Base-by-base conservation (phyloP, 1,284 basidiomycete genomes). In the Schizophyllum commune region DNA sequence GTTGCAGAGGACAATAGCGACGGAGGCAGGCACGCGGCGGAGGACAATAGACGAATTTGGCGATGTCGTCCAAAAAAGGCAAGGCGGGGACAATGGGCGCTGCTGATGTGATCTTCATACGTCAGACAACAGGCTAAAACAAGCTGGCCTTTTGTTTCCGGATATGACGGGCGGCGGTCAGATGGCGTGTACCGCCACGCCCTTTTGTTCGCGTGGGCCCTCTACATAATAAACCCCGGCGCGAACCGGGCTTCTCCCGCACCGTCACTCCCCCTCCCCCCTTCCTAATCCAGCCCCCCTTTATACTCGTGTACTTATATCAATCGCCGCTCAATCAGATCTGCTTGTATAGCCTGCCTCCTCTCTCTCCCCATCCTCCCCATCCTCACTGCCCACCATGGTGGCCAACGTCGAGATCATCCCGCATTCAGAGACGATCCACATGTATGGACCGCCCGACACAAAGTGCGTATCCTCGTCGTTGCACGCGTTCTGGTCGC, bases 371-470 rank as follows among this genome's bases (percentile, higher is more conserved):
- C 65, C 61, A 58, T 58, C 51, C 59, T 57, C 58, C 60, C 59
- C 55, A 60, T 64, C 61, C 63, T 64, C 61, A 55, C 67, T 60
- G 34, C 61, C 63, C 21, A 34, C 32, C 55, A 57, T 59, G 89
- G 76, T 86, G 55, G 74, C 89, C 68, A 75, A 80, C 57, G 70
- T 91, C 65, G 74, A 79, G 61, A 86, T 91, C 61, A 73, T 82
- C 52, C 85, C 88, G 0, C 74, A 77, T 57, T 74, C 82, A 22
- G 66, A 76, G 56, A 72, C 77, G 39, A 71, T 91, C 63, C 78
- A 84, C 67, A 84, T 92, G 81, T 84, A 83, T 68, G 89, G 88
- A 60, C 76, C 81, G 19, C 80, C 83, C n/a, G 83, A 89, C 71
- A 66, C 77, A 61, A 79, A 75, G 91, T 91, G 70, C 78, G 88